Percentiles rank a stretch among this genome's conserved stretches.
Evolutionary conservation across 306 rosid species (phyloP).

Genomic region (Cicer bijugum): DNA sequence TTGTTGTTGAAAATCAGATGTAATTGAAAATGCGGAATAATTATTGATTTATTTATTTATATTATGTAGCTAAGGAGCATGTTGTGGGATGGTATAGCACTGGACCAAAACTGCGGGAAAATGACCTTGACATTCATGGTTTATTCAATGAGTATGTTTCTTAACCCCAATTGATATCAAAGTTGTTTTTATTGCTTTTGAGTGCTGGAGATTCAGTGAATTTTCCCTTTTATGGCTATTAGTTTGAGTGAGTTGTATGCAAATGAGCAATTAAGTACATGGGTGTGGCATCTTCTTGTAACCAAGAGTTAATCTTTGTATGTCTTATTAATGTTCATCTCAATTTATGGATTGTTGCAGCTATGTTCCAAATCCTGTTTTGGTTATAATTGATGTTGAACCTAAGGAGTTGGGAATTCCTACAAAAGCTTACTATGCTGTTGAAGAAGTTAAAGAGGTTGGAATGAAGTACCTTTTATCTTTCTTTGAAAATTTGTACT

Average conservation of each 20-base stretch:
- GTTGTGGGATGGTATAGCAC: slow-evolving; percentile 96
- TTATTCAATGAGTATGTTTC: slow-evolving; percentile 72
- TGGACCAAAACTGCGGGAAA: slow-evolving; percentile 86
- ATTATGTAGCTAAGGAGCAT: slow-evolving; percentile 78
- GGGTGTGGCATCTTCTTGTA: background rate
- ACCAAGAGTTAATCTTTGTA: background rate
- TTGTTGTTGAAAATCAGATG: background rate
- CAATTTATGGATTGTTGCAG: slow-evolving; percentile 45
- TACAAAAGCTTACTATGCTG: slow-evolving; percentile 86
- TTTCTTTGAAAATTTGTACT: background rate
- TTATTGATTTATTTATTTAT: background rate
- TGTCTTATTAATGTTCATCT: background rate
- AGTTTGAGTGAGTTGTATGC: slow-evolving; percentile 4
- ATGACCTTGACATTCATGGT: slow-evolving; percentile 83
- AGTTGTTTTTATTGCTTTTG: background rate
- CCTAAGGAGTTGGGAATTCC: slow-evolving; percentile 95
- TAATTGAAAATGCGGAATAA: background rate
- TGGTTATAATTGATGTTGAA: slow-evolving; percentile 89
- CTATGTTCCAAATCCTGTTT: slow-evolving; percentile 82
- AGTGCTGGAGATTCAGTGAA: background rate
- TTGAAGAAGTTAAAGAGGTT: slow-evolving; percentile 93
- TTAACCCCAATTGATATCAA: slow-evolving; percentile 40
- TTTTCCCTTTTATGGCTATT: background rate
- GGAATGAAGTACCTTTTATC: slow-evolving; percentile 5
- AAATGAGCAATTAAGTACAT: background rate